Evolutionary conservation across 164 flowering plant species (phyloP).

Genomic region (Paratinospora sagittata): DNA sequence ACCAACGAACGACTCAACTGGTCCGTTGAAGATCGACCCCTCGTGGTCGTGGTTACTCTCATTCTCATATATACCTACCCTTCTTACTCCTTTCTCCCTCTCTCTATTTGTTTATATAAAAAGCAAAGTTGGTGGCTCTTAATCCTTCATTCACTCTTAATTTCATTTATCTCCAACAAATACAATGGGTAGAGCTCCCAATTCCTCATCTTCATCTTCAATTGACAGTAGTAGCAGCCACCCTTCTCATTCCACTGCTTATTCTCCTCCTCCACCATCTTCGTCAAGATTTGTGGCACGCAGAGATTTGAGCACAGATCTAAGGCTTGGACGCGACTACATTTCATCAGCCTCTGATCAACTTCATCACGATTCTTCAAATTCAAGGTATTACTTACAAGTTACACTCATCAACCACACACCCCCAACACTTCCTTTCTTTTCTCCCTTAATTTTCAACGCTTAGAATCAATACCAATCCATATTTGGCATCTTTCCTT

Average conservation of each 20-base stretch:
- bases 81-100: no score
- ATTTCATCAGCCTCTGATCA: conserved; percentile 22
- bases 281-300: conserved; percentile 13
- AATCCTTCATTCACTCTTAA: no score
- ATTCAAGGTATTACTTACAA: no score
- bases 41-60: no score
- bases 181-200: no score
- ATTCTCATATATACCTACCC: no score
- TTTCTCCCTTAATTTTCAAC: not conserved
- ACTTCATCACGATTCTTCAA: not conserved
- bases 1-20: not conserved
- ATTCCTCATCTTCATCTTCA: no score
- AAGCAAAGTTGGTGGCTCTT: no score
- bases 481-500: no score
- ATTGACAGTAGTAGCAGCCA: not conserved
- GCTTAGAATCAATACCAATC: not conserved
- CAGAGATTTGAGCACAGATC: conserved; percentile 55
- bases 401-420: not conserved
- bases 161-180: no score
- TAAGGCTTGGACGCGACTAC: conserved; percentile 52
- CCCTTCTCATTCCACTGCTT: conserved; percentile 10
- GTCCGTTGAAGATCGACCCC: not conserved
- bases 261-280: conserved; percentile 7
- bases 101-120: no score
- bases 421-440: not conserved